Evolutionary conservation across 176 grass and related monocot species (phyloP).

Genomic region (Typha latifolia): DNA sequence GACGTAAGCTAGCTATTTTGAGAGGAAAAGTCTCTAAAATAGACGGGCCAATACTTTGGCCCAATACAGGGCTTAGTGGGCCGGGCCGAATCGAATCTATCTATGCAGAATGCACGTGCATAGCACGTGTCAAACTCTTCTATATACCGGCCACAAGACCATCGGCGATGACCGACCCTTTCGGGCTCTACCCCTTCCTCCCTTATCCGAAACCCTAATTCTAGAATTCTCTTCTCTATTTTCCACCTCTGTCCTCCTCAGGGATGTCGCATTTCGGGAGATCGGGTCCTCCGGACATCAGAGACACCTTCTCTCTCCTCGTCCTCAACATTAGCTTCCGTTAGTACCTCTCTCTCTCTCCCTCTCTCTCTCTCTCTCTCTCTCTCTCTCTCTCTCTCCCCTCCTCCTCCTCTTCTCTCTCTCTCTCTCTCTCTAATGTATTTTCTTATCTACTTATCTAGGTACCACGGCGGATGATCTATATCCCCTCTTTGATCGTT

Average conservation of each 20-base stretch:
- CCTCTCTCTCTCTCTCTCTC: neutral
- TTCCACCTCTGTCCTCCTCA: neutral
- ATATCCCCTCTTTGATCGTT: slow-evolving; percentile 82
- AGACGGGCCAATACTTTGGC: too few species aligned
- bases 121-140: too few species aligned
- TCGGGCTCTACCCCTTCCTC: neutral
- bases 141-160: neutral
- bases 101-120: too few species aligned
- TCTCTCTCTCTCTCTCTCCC: neutral
- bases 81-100: too few species aligned
- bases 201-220: slow-evolving; percentile 21
- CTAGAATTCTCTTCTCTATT: slow-evolving; percentile 15
- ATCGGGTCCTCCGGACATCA: slow-evolving; percentile 78
- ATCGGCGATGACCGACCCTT: neutral
- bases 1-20: too few species aligned
- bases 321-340: slow-evolving; percentile 97
- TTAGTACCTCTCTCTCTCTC: slow-evolving; percentile 2
- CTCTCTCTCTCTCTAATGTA: neutral
- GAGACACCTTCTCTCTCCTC: slow-evolving; percentile 83
- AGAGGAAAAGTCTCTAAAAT: too few species aligned
- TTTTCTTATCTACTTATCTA: neutral
- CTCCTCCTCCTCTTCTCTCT: too few species aligned
- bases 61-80: too few species aligned
- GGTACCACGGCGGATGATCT: slow-evolving; percentile 90
- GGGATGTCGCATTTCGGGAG: slow-evolving; percentile 86